Base-by-base conservation (phyloP, 1,284 basidiomycete genomes). In the Phellinidium pouzarii region DNA sequence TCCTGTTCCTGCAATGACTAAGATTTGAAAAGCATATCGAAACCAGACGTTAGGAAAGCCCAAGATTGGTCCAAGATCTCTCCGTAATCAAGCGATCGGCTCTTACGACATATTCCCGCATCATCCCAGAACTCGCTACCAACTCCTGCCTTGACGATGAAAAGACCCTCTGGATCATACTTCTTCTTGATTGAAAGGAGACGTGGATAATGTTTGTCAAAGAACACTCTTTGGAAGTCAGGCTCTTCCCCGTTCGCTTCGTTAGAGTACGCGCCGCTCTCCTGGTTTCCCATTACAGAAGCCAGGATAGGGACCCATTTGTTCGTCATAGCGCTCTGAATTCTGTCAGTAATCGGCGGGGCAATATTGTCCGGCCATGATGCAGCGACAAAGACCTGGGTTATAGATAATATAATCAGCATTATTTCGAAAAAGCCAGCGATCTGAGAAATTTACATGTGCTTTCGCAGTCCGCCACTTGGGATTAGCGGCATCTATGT, bases 401-500 rank as follows among this genome's bases (percentile, higher is more conserved):
- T 36, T 5, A 17, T 12, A 11, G 14, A 22, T 34, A 34, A 20
- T 6, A 9, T n/a, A 29, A 27, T 17, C n/a, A 29, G 19, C 17
- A 34, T 26, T 2, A 9, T 12, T 9, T 7, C 19, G n/a, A 43
- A 25, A 17, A 2, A 41, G 14, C 25, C 9, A 7, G 9, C 3
- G 12, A 23, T 37, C 20, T 3, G n/a, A 38, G 50, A 48, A 9
- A 58, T 64, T 27, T 38, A 67, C 67, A 46, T 68, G 67, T 6
- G 61, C 60, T 55, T 68, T 68, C 0, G 67, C 67, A 0, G 54
- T 60, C 44, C 67, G 60, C 68, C 68, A 68, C 38, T 59, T 63
- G 1, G 66, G 66, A 44, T 59, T 60, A 36, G 69, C 57, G 4
- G 68, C 66, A 4, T 59, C 61, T 17, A 68, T 60, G 23, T 64